These are phyloP conservation scores for Phaeosphaeria sp. DNA, from an alignment of 2,329 filamentous ascomycete species.

Conservation along the genomic window DNA sequence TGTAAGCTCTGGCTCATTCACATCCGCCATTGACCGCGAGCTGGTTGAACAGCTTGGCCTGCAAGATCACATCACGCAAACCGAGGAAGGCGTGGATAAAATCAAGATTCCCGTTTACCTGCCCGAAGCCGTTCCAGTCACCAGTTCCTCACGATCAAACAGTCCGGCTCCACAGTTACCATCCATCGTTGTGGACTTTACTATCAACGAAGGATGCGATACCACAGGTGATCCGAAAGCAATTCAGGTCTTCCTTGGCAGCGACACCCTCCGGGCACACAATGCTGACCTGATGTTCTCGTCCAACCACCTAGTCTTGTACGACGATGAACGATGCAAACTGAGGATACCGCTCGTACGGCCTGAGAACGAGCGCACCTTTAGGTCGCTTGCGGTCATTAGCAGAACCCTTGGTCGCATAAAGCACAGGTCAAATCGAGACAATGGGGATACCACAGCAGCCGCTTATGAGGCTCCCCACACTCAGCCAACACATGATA, in stretches of 20 bases:
- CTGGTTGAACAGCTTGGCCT: conserved; percentile 79
- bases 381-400: conserved; percentile 76
- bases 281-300: conserved; percentile 93
- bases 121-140: conserved; percentile 84
- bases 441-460: conserved; percentile 7
- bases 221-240: conserved; percentile 61
- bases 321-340: conserved; percentile 85
- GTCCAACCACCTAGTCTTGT: conserved; percentile 85
- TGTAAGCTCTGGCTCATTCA: conserved; percentile 88
- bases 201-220: conserved; percentile 67
- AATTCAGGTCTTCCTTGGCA: conserved; percentile 88
- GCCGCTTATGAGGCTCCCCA: conserved; percentile 9
- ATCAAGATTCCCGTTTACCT: conserved; percentile 86
- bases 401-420: conserved; percentile 26
- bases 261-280: conserved; percentile 82
- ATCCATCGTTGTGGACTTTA: conserved; percentile 79
- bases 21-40: conserved; percentile 78
- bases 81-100: conserved; percentile 69
- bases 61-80: conserved; percentile 68
- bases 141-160: conserved; percentile 73
- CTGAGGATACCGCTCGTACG: conserved; percentile 90
- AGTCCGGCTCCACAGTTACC: conserved; percentile 82
- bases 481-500: conserved; percentile 10
- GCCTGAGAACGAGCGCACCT: conserved; percentile 83
- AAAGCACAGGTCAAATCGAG: conserved; percentile 4